phyloP scores from a whole-genome alignment of 2,329 filamentous ascomycete genomes.

The Fusarium dlaminii region DNA sequence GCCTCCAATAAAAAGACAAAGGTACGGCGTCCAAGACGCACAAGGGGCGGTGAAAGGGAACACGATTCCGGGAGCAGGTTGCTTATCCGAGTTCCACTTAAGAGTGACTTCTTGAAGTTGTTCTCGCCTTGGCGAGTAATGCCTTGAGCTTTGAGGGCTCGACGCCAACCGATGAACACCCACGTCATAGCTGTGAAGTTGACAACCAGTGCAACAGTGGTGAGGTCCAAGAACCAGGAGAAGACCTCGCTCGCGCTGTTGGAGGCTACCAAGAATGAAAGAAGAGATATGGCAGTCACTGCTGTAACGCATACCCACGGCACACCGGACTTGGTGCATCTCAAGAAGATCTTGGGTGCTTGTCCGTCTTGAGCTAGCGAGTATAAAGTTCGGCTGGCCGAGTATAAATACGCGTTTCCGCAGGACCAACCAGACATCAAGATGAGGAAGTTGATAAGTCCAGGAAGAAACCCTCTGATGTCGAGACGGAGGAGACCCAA shows the following conservation, averaged over 20 bases:
- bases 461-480: neutral
- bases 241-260: neutral
- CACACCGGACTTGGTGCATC: neutral
- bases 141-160: neutral
- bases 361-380: neutral
- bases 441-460: neutral
- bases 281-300: neutral
- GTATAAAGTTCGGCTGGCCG: neutral
- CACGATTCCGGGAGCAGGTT: neutral
- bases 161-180: neutral
- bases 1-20: neutral
- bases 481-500: neutral
- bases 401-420: neutral
- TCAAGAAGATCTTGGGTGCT: neutral
- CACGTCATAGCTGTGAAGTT: neutral
- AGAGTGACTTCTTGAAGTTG: neutral
- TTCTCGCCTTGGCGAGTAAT: neutral
- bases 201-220: neutral
- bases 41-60: neutral
- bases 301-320: neutral
- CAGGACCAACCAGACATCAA: neutral
- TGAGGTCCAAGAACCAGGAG: neutral
- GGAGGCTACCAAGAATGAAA: neutral
- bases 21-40: neutral
- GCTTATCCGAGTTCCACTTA: neutral